Conservation (phyloP, 2,329 filamentous ascomycete genomes). For the Apiospora hydei region DNA sequence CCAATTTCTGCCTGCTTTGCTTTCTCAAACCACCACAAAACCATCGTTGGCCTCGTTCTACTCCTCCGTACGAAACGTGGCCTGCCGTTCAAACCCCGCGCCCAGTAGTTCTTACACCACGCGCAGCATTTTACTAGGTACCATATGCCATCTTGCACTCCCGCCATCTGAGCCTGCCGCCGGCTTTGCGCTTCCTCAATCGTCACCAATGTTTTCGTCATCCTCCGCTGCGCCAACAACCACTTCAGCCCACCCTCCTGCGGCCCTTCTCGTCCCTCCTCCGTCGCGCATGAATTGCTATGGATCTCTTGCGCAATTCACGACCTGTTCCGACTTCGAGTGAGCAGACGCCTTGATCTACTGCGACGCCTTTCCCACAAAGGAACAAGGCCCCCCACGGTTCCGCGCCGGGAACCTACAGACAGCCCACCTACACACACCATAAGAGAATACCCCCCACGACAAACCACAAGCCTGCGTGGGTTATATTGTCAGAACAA, state of each 20-base stretch:
- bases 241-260: constrained; percentile 35
- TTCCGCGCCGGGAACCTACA: constrained; percentile 30
- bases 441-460: not conserved
- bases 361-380: constrained; percentile 34
- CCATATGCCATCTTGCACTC: constrained; percentile 17
- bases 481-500: not conserved
- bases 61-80: constrained; percentile 22
- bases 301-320: constrained; percentile 41
- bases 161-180: not conserved
- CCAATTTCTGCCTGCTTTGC: not conserved
- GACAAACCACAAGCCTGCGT: not conserved
- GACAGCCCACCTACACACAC: constrained; percentile 20
- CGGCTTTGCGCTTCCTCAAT: constrained; percentile 30
- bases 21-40: constrained; percentile 24
- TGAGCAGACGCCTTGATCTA: constrained; percentile 37
- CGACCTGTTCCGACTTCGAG: constrained; percentile 40
- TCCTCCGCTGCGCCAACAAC: constrained; percentile 33
- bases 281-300: constrained; percentile 37
- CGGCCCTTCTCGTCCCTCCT: constrained; percentile 33
- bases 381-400: constrained; percentile 29
- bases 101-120: not conserved
- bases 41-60: constrained; percentile 26
- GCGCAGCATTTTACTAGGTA: not conserved
- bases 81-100: not conserved
- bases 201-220: constrained; percentile 42